Evolutionary conservation across 2,329 filamentous ascomycete genomes (phyloP), one percentile per base, ranked within the genome.

Genomic region (Penicillium vulpinum): DNA sequence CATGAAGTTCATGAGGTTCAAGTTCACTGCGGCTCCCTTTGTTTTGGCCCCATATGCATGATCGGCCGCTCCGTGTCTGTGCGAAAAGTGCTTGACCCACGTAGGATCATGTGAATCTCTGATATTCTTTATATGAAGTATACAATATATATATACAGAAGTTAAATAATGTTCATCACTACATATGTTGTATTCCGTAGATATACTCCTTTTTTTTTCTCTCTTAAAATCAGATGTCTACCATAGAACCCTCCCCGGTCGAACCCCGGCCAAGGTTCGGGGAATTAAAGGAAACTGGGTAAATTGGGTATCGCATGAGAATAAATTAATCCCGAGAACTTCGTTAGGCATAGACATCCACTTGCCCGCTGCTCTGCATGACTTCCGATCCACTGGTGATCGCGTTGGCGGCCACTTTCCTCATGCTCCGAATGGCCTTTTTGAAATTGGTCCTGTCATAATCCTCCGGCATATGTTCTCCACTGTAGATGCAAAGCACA

Each of bases 401-500:
- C 40, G 50, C 51, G 9, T 45, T 57, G 21, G 56, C 56, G 38
- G 57, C 64, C 5, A 78, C 55, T 16, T 67, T 64, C 46, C 65
- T 72, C 64, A 75, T 77, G 35, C 57, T 69, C 16, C 62, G 61
- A 36, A 76, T 66, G 31, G 75, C 75, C 35, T 58, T 58, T 9
- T 67, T 61, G 57, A 79, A 76, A 63, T 78, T 70, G 26, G 77
- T 54, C 57, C 69, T 64, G 13, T 58, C 58, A 41, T 76, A 73
- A 51, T 77, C 71, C 7, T 68, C 58, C 10, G 78, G 77, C 74
- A 81, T 77, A 58, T 79, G 74, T 60, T 96, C 91, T 46, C 94
- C 94, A 71, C 89, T 94, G 58, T 92, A 91, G 72, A 99, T 97
- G 72, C 92, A 95, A 65, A 97, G 84, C 33, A 97, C 87, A 68